These are phyloP conservation scores for Phyllostachys edulis DNA, from an alignment of 176 grass and related monocot species.

Conservation along the genomic window DNA sequence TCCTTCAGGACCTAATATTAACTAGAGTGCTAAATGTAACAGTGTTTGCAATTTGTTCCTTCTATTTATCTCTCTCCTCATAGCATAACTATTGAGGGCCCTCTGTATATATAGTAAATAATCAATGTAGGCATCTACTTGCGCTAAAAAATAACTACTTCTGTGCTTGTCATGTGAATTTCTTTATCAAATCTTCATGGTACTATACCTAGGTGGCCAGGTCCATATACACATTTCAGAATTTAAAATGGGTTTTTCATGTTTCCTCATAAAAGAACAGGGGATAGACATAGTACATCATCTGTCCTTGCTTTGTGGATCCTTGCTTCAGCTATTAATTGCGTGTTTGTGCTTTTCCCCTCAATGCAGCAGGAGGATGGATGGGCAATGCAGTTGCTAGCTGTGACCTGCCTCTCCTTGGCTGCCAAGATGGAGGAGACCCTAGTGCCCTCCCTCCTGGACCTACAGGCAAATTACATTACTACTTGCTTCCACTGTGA, in stretches of 20 bases:
- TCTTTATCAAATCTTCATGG: slow-evolving; percentile 28
- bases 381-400: slow-evolving; percentile 96
- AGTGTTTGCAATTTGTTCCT: slow-evolving; percentile 1
- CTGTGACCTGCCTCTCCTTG: slow-evolving; percentile 90
- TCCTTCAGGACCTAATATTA: not conserved
- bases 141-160: not conserved
- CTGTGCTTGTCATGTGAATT: slow-evolving; percentile 22
- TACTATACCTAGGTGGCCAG: not conserved
- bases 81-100: not conserved
- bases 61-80: not conserved
- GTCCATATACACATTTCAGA: not conserved
- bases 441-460: slow-evolving; percentile 74
- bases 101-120: not conserved
- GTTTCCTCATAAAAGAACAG: slow-evolving; percentile 32
- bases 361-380: slow-evolving; percentile 63
- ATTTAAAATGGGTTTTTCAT: slow-evolving; percentile 4
- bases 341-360: slow-evolving; percentile 33
- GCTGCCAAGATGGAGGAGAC: slow-evolving; percentile 98
- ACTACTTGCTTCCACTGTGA: slow-evolving; percentile 6
- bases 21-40: slow-evolving; percentile 29
- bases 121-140: slow-evolving; percentile 22
- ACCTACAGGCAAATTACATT: slow-evolving; percentile 73
- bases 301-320: slow-evolving; percentile 42
- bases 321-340: slow-evolving; percentile 40
- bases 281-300: slow-evolving; percentile 21